These are phyloP conservation scores for Apiospora sp. DNA, from an alignment of 2,329 filamentous ascomycete genomes.

Conservation along the genomic window DNA sequence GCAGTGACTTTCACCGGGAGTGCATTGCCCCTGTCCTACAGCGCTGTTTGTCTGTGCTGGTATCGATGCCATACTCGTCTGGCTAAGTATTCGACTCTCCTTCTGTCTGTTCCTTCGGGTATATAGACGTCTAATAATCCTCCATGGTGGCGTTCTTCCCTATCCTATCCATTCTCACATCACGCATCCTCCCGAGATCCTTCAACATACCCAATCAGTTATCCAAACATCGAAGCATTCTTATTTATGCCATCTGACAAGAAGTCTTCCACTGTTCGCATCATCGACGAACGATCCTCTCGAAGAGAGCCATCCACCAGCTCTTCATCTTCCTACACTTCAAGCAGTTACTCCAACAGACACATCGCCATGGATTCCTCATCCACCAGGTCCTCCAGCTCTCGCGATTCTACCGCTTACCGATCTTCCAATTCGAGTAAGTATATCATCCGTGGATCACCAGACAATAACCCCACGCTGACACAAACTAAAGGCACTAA, in stretches of 20 bases:
- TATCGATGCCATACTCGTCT: neutral
- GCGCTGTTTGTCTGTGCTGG: neutral
- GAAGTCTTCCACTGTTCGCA: constrained; percentile 26
- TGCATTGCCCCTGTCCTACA: constrained; percentile 3
- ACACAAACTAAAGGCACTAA: neutral
- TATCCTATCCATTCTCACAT: neutral
- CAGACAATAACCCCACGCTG: neutral
- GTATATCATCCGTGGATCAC: neutral
- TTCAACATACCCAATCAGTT: neutral
- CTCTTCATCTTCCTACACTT: constrained; percentile 19
- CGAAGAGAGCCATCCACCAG: constrained; percentile 12
- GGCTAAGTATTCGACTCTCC: neutral
- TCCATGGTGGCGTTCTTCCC: neutral
- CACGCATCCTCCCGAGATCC: neutral
- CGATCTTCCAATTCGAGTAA: neutral
- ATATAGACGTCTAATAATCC: too few species aligned
- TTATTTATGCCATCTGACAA: constrained; percentile 11
- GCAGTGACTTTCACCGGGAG: neutral
- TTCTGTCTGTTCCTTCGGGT: neutral
- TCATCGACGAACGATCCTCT: constrained; percentile 24
- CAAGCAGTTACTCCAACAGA: neutral
- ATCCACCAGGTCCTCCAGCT: neutral
- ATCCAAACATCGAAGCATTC: too few species aligned
- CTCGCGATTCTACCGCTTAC: neutral
- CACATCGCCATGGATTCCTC: neutral